Base-by-base conservation (phyloP, 768 basidiomycete species). In the Rhizopogon vinicolor region DNA sequence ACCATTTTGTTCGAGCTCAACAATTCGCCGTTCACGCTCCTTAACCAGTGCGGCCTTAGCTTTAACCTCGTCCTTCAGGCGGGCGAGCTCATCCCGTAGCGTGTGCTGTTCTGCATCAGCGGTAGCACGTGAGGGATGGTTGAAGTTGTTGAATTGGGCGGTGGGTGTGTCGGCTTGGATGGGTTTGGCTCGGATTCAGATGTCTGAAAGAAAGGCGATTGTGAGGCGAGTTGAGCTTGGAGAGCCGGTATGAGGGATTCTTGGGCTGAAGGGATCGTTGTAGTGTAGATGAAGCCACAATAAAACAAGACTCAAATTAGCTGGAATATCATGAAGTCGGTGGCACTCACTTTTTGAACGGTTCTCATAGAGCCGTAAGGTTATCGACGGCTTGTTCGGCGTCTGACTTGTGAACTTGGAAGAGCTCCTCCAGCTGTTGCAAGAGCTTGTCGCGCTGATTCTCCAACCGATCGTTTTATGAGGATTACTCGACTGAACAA, bases 91-190 rank as follows among this genome's bases (percentile, higher is more conserved):
- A 37, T 78, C 71, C 55, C 83, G 78, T 29, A 81, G 65, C 1
- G 55, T 68, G 42, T 75, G 77, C 61, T 82, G 83, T 70, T 91
- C 87, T 53, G 83, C 82, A 55, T 91, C 83, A 6, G 85, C 88
- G 2, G 81, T 81, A 56, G 89, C 88, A 53, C 87, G 81, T 87
- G 83, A 31, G 86, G 73, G 5, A 81, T 77, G 2, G 78, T 75
- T 13, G 8, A 16, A 49, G 48, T 37, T 8, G 33, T 35, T 9
- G 48, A 49, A 49, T 22, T 37, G 12, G 33, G 48, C 3, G 33
- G 48, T 13, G 48, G 33, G n/a, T n/a, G n/a, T 10, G 35, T 49
- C 19, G 33, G 16, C 37, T 49, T 14, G 31, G 19, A 7, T 37
- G 19, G 14, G n/a, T n/a, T n/a, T n/a, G n/a, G n/a, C n/a, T n/a